A percentile compares a stretch with the other conserved stretches of the same genome.
Evolutionary conservation across 139 green algal species (phyloP).

Genomic region (Micractinium sp.): DNA sequence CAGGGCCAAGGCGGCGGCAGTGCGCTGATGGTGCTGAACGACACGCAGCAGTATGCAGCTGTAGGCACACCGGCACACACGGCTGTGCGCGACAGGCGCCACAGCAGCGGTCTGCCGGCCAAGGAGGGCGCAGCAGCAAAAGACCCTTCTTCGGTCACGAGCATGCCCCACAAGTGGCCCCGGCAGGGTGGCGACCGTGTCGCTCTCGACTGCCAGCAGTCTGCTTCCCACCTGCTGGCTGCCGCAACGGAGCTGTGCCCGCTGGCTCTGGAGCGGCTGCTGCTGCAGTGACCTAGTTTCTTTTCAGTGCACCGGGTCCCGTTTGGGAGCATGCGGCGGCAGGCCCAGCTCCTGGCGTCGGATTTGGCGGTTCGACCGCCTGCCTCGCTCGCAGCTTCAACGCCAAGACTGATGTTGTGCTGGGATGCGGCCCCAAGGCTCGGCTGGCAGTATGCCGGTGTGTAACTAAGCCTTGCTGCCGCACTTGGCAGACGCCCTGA

Average conservation of each 20-base stretch:
- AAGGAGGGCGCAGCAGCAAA: background rate
- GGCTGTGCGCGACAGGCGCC: background rate
- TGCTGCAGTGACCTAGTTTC: background rate
- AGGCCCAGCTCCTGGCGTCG: too few relatives aligned
- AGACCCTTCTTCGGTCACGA: background rate
- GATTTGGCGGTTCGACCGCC: too few relatives aligned
- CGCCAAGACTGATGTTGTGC: too few relatives aligned
- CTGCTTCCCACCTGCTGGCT: background rate
- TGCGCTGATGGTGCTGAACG: constrained; percentile 1
- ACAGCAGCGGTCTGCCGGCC: background rate
- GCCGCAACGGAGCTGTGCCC: background rate
- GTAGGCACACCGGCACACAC: background rate
- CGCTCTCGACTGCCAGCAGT: background rate
- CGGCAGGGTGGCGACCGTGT: background rate
- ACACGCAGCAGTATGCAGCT: background rate
- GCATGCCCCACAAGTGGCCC: too few relatives aligned
- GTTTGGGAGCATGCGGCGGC: too few relatives aligned
- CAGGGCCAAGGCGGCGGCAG: background rate
- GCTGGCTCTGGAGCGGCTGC: background rate
- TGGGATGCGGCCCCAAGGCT: too few relatives aligned
- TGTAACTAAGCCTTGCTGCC: too few relatives aligned
- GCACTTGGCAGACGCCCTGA: too few relatives aligned
- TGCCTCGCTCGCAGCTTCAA: too few relatives aligned
- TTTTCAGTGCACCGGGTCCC: too few relatives aligned
- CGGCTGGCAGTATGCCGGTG: too few relatives aligned